These are phyloP conservation scores for Leishmania major DNA, from an alignment of 208 protist species.

Conservation along the genomic window DNA sequence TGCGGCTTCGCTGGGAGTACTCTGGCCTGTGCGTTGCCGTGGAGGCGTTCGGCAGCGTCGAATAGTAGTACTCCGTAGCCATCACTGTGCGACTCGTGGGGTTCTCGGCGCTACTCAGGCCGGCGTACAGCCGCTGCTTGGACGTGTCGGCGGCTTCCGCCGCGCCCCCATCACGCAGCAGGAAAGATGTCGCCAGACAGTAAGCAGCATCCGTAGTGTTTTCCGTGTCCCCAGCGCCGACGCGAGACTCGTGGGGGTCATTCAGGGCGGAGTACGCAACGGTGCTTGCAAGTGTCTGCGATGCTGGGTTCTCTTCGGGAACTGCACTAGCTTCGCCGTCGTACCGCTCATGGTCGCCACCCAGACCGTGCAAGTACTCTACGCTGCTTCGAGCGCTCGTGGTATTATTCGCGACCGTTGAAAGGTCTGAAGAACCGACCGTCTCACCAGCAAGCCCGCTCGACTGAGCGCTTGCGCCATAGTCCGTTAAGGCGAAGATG, in stretches of 20 bases:
- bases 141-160: not conserved
- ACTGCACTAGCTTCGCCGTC: not conserved
- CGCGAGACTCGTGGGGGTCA: not conserved
- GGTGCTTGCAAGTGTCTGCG: not conserved
- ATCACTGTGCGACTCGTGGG: constrained; percentile 1
- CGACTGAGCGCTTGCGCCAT: constrained; percentile 1
- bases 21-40: constrained; percentile 13
- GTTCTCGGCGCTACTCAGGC: not conserved
- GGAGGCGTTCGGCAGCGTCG: constrained; percentile 18
- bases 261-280: constrained; percentile 2
- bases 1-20: not conserved
- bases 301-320: not conserved
- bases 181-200: not conserved
- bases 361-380: not conserved
- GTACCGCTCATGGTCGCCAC: not conserved
- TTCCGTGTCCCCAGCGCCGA: not conserved
- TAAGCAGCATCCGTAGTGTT: not conserved
- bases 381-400: not conserved
- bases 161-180: not conserved
- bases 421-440: not conserved
- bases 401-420: not conserved
- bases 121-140: not conserved
- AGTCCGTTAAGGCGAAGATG: constrained; percentile 7
- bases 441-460: not conserved
- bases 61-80: constrained; percentile 9